Base-by-base conservation (phyloP, 257 asterid species). In the Primulina huaijiensis region DNA sequence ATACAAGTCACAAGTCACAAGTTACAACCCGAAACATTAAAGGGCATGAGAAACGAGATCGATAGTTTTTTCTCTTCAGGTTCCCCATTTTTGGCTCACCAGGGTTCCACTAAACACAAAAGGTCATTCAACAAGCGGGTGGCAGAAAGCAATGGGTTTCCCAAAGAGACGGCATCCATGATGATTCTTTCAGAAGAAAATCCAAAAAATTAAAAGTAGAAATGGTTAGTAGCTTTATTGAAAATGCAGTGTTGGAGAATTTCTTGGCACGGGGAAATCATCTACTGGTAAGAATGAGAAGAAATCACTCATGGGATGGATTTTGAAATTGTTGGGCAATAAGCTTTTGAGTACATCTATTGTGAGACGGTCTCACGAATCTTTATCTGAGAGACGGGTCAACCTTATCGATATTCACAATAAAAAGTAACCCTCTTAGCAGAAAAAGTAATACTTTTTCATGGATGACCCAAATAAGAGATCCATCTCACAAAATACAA, bases 21-120 rank as follows among this genome's bases (percentile, higher is more conserved):
- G 81, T 64, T 95, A 17, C 84, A 77, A 71, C 79, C 88, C 31
- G 97, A 87, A 76, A 89, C 78, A 52, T 71, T 94, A 65, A 88
- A 85, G 82, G 95, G 79, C 74, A 79, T 89, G 79, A 86, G 96
- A 72, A 87, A 87, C 75, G 92, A 93, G 70, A 93, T 93, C 7
- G 87, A 89, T 40, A 75, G 72, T 56, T 74, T 71, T 68, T 78
- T 90, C 56, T 70, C 84, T 71, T 77, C 88, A 55, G 87, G 78
- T 23, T 64, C 80, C 59, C 96, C 84, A 11, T 93, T 90, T 74
- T 79, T 90, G 86, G 90, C 97, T 75, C 88, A 85, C 74, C 95
- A 86, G 60, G 83, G 81, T 60, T 76, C 89, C 37, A 74, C 64
- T 56, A 83, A 82, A 69, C 16, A 53, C 3, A 83, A 70, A 67